Conservation (phyloP, 345 rosid genomes). For the Orychophragmus violaceus region DNA sequence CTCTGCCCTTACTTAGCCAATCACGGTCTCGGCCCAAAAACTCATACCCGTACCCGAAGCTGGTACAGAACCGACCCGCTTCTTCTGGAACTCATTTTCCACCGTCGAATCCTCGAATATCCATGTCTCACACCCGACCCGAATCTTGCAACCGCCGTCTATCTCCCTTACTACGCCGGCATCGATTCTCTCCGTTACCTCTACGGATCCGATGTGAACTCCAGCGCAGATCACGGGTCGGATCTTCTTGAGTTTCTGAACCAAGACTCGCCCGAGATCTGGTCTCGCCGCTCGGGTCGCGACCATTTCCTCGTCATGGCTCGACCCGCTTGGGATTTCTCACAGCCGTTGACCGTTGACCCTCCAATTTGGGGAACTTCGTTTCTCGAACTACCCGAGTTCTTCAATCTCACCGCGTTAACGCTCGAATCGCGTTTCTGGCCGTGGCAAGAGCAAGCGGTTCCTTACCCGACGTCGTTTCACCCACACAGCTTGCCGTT, state of each 20-base stretch:
- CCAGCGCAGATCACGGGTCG: constrained; percentile 61
- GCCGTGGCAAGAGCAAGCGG: constrained; percentile 94
- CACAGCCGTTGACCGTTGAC: constrained; percentile 57
- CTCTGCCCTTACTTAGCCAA: constrained; percentile 71
- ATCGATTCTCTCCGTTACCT: constrained; percentile 72
- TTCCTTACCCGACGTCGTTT: constrained; percentile 88
- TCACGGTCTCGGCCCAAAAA: constrained; percentile 86
- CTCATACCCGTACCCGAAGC: constrained; percentile 72
- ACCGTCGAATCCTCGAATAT: constrained; percentile 76
- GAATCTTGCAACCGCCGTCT: constrained; percentile 56
- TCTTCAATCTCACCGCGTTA: constrained; percentile 66
- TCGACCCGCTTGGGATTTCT: constrained; percentile 95
- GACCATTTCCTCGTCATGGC: constrained; percentile 92
- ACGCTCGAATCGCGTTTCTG: constrained; percentile 60
- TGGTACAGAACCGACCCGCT: constrained; percentile 84
- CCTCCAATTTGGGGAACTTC: constrained; percentile 96
- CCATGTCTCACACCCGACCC: constrained; percentile 84
- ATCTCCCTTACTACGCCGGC: constrained; percentile 76
- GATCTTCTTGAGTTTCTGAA: constrained; percentile 51
- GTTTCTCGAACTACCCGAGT: constrained; percentile 71
- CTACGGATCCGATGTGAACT: constrained; percentile 67
- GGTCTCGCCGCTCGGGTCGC: constrained; percentile 51
- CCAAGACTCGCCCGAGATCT: constrained; percentile 41
- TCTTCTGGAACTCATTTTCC: constrained; percentile 74
- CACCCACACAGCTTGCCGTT: constrained; percentile 66